A percentile compares a stretch with the other conserved stretches of the same genome.
These are phyloP conservation scores for Combretum micranthum DNA, from an alignment of 345 rosid genomes.

Conservation along the genomic window DNA sequence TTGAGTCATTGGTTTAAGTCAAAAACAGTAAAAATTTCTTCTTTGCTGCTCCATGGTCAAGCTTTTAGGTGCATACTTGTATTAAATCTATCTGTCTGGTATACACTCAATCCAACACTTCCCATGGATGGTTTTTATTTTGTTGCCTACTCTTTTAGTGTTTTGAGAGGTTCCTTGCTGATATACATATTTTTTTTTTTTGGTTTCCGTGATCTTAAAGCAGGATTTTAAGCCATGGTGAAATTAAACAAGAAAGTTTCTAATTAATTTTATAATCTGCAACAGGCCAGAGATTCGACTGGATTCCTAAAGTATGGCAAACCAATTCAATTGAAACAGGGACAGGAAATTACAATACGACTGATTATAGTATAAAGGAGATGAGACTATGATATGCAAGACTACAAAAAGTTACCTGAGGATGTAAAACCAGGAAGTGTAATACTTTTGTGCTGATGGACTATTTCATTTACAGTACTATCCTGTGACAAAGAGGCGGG, in stretches of 20 bases:
- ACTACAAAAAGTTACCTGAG: slow-evolving; percentile 81
- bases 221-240: background rate
- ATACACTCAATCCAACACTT: no score
- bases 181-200: no score
- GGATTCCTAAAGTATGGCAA: slow-evolving; percentile 65
- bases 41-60: no score
- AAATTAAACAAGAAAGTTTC: background rate
- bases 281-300: slow-evolving; percentile 76
- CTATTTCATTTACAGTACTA: slow-evolving; percentile 76
- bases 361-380: slow-evolving; percentile 78
- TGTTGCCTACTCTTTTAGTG: no score
- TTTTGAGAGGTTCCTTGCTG: no score
- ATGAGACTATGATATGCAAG: slow-evolving; percentile 74
- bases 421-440: slow-evolving; percentile 90
- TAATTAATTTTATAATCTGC: background rate
- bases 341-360: slow-evolving; percentile 78
- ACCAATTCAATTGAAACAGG: slow-evolving; percentile 54
- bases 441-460: slow-evolving; percentile 92
- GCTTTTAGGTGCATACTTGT: no score
- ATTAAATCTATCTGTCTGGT: no score
- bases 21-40: no score
- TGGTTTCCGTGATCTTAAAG: no score
- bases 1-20: no score
- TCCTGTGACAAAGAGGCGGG: slow-evolving; percentile 71
- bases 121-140: no score